Percentiles rank a stretch among this genome's conserved stretches.
Conservation (phyloP, 108 stramenopile genomes). For the Conticribra weissflogii region DNA sequence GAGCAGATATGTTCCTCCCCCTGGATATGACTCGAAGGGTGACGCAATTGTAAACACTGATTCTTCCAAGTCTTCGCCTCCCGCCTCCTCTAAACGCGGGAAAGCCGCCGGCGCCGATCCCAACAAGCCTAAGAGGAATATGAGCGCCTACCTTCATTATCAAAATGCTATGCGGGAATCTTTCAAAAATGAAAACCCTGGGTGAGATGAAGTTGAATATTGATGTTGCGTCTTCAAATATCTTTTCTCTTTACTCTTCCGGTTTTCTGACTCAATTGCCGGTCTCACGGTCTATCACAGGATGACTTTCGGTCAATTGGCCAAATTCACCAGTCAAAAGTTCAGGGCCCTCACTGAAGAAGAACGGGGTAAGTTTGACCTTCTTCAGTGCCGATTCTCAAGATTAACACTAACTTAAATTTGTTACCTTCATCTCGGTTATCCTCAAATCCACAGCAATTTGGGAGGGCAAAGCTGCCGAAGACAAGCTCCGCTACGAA, state of each 20-base stretch:
- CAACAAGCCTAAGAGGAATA: constrained; percentile 78
- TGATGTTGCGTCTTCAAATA: not conserved
- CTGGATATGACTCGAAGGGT: constrained; percentile 74
- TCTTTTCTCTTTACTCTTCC: not conserved
- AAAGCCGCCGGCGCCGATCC: constrained; percentile 54
- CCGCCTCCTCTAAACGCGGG: too few species aligned
- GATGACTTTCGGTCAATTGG: constrained; percentile 79
- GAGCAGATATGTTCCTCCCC: constrained; percentile 54
- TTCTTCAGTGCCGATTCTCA: not conserved
- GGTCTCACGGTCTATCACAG: constrained; percentile 8
- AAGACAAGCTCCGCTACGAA: not conserved
- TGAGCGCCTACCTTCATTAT: constrained; percentile 75
- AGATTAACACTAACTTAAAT: not conserved
- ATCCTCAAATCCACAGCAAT: not conserved
- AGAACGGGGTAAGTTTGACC: constrained; percentile 34
- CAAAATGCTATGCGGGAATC: constrained; percentile 77
- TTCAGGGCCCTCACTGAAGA: constrained; percentile 73
- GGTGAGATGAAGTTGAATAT: constrained; percentile 6
- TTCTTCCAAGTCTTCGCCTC: not conserved
- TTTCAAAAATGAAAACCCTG: constrained; percentile 39
- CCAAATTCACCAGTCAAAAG: constrained; percentile 65
- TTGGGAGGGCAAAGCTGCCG: not conserved
- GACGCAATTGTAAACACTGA: constrained; percentile 56
- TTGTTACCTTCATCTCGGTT: not conserved
- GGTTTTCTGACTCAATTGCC: not conserved